Evolutionary conservation across 2,329 filamentous ascomycete species (phyloP).

Genomic region (Verticillium dahliae): DNA sequence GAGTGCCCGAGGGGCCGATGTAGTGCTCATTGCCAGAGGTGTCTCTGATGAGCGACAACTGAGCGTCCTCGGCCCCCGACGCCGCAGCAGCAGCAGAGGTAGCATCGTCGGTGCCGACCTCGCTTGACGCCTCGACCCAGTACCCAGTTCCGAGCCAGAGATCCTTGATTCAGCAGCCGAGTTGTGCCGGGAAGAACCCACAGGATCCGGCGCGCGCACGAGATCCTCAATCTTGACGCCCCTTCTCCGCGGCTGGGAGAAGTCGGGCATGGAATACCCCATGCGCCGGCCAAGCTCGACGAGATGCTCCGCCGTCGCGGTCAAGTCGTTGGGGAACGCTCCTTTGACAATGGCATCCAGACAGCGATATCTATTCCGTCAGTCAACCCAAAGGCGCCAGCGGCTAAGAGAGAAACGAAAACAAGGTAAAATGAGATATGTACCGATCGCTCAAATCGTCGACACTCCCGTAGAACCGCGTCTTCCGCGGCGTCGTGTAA

Average conservation of each 20-base stretch:
- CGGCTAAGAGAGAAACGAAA: too few species aligned
- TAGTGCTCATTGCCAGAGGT: constrained; percentile 27
- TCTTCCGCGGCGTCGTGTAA: constrained; percentile 26
- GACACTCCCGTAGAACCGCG: constrained; percentile 28
- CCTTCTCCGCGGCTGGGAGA: constrained; percentile 12
- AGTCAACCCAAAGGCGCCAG: not conserved
- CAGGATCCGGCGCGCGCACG: constrained; percentile 4
- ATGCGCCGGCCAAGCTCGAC: constrained; percentile 19
- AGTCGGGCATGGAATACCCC: constrained; percentile 26
- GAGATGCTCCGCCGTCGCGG: constrained; percentile 21
- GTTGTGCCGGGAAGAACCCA: not conserved
- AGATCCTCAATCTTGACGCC: constrained; percentile 12
- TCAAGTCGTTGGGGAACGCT: constrained; percentile 23
- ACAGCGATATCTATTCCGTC: constrained; percentile 20
- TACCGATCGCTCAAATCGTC: constrained; percentile 28
- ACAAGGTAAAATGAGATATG: not conserved
- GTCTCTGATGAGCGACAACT: constrained; percentile 21
- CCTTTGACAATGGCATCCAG: constrained; percentile 27
- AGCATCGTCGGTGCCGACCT: not conserved
- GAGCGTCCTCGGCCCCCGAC: constrained; percentile 12
- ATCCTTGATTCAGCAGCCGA: not conserved
- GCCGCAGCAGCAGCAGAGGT: not conserved
- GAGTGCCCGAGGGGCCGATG: constrained; percentile 28
- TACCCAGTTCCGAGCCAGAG: not conserved
- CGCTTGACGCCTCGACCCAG: not conserved